These are phyloP conservation scores for Diaporthe velutina DNA, from an alignment of 2,329 filamentous ascomycete species.

Conservation along the genomic window DNA sequence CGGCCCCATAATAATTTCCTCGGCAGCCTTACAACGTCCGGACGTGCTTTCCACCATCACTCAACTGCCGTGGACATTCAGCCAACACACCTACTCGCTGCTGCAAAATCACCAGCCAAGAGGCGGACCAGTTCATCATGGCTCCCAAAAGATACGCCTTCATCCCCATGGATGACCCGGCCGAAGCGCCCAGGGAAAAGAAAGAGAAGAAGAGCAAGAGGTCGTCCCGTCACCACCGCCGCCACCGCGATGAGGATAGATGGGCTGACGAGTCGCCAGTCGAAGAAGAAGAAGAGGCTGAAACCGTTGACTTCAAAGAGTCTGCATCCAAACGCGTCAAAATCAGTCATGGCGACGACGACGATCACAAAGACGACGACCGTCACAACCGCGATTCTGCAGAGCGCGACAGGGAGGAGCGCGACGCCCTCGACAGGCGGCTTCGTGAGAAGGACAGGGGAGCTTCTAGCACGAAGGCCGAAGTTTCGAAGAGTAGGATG, in stretches of 20 bases:
- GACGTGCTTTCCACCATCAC: not conserved
- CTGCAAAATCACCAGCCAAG: not conserved
- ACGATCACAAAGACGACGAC: slow-evolving; percentile 46
- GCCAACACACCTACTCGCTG: no score
- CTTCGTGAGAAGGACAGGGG: slow-evolving; percentile 79
- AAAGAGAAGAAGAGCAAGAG: slow-evolving; percentile 59
- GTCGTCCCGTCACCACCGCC: slow-evolving; percentile 42
- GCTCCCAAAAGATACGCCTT: slow-evolving; percentile 74
- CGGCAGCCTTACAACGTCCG: not conserved
- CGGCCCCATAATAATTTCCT: slow-evolving; percentile 14
- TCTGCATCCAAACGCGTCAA: slow-evolving; percentile 80
- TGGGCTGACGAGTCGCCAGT: slow-evolving; percentile 84
- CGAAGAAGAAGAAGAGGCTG: slow-evolving; percentile 58
- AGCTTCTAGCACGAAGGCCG: slow-evolving; percentile 66
- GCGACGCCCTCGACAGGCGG: slow-evolving; percentile 84
- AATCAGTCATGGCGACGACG: slow-evolving; percentile 69
- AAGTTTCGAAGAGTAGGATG: slow-evolving; percentile 70
- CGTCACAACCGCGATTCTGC: slow-evolving; percentile 43
- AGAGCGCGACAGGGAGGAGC: slow-evolving; percentile 76
- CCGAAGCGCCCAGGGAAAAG: slow-evolving; percentile 57
- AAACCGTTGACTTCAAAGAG: slow-evolving; percentile 72
- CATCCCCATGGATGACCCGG: slow-evolving; percentile 76
- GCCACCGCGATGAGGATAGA: slow-evolving; percentile 63
- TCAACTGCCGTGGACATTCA: not conserved
- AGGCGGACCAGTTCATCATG: not conserved